Conservation (phyloP, 2,329 filamentous ascomycete genomes). For the Helotiales sp. region DNA sequence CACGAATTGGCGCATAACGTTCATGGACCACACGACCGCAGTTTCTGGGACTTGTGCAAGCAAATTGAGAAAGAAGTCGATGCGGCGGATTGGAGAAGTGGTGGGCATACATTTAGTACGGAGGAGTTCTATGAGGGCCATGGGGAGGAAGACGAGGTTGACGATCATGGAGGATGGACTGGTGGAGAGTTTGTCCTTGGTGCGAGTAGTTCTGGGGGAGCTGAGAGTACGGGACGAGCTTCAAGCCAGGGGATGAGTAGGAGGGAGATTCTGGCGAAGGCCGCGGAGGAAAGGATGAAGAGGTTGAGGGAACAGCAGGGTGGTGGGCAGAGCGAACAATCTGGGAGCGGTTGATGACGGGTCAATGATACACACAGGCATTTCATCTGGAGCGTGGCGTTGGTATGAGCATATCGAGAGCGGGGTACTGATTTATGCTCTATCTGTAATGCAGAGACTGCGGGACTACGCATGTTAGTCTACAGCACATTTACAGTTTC, state of each 20-base stretch:
- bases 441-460: too few relatives aligned
- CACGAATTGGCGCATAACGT: constrained; percentile 96
- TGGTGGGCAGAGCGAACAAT: neutral
- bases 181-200: constrained; percentile 78
- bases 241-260: constrained; percentile 53
- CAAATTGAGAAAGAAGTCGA: constrained; percentile 88
- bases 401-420: too few relatives aligned
- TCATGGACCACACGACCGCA: constrained; percentile 75
- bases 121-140: constrained; percentile 57
- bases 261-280: constrained; percentile 73
- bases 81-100: constrained; percentile 72
- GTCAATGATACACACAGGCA: too few relatives aligned
- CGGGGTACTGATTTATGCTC: too few relatives aligned
- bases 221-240: constrained; percentile 36
- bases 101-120: constrained; percentile 62
- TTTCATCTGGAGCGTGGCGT: too few relatives aligned
- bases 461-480: too few relatives aligned
- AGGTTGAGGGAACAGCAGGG: constrained; percentile 28
- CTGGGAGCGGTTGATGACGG: neutral
- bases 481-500: too few relatives aligned
- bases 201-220: constrained; percentile 45
- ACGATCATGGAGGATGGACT: constrained; percentile 75
- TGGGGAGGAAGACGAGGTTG: constrained; percentile 46
- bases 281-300: constrained; percentile 60
- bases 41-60: constrained; percentile 88